Evolutionary conservation across 345 rosid species (phyloP).

Genomic region (Camelina sativa): DNA sequence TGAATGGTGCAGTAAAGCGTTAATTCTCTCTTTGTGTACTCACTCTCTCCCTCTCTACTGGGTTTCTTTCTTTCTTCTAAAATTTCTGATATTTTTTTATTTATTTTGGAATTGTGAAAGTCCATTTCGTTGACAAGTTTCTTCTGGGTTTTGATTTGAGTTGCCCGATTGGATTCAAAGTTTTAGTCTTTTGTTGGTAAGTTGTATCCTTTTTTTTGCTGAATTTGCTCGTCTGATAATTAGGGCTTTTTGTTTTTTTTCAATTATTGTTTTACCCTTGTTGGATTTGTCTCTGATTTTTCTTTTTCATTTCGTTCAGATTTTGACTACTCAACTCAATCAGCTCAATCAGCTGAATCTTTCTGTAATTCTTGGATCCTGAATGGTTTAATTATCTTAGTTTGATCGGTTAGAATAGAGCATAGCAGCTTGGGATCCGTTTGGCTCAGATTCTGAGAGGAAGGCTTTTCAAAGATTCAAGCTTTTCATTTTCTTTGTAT

Average conservation of each 20-base stretch:
- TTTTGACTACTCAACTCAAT: conserved; percentile 13
- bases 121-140: conserved; percentile 1
- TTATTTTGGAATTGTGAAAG: conserved; percentile 19
- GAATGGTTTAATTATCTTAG: not conserved
- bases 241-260: conserved; percentile 16
- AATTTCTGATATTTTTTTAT: not conserved
- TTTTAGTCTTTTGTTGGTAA: conserved; percentile 14
- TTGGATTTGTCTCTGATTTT: conserved; percentile 32
- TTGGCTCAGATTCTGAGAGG: conserved; percentile 10
- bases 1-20: conserved; percentile 4
- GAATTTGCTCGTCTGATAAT: conserved; percentile 3
- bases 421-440: conserved; percentile 20
- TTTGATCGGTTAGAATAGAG: conserved; percentile 10
- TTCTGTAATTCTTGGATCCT: conserved; percentile 13
- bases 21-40: not conserved
- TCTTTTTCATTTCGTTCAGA: conserved; percentile 15
- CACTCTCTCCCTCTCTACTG: conserved; percentile 4
- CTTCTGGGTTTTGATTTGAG: conserved; percentile 23
- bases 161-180: conserved; percentile 28
- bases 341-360: not conserved
- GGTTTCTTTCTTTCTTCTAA: conserved; percentile 31
- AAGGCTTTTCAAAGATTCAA: conserved; percentile 14
- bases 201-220: conserved; percentile 9
- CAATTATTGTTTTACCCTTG: not conserved
- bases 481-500: conserved; percentile 10